Percentiles rank a stretch among this genome's conserved stretches.
These are phyloP conservation scores for Solanum infundibuliforme DNA, from an alignment of 257 asterid species.

Conservation along the genomic window DNA sequence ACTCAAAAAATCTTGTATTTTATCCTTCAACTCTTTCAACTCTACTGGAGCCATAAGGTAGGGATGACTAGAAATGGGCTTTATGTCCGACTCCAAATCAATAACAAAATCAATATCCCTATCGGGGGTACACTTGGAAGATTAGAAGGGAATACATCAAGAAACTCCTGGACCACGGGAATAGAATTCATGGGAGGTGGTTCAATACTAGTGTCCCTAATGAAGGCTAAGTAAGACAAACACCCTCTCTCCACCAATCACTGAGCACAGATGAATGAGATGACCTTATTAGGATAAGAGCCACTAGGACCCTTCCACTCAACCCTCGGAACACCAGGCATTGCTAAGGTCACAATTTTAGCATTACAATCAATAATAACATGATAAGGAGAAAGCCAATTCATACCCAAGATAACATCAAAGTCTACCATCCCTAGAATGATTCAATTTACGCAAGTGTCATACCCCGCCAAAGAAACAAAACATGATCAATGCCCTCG, in stretches of 20 bases:
- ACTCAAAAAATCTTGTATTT: background rate
- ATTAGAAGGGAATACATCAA: no score
- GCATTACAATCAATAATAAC: background rate
- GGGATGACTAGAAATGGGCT: background rate
- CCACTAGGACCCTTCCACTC: background rate
- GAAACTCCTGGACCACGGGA: no score
- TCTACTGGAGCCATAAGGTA: background rate
- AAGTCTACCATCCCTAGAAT: background rate
- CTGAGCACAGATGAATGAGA: background rate
- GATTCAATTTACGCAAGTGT: no score
- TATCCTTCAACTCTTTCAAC: no score
- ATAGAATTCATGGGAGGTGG: rapidly evolving
- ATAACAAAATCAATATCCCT: background rate
- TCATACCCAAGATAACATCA: background rate
- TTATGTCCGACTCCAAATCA: no score
- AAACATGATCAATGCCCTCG: background rate
- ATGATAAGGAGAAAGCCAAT: background rate
- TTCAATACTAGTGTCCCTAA: no score
- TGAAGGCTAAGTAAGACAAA: background rate
- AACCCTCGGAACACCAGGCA: background rate
- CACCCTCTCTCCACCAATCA: background rate
- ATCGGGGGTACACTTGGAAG: no score
- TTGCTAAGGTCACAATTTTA: background rate
- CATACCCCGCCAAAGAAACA: background rate
- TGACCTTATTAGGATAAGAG: no score